Conservation (phyloP, 352 stramenopile species). For the Pythium phragmiticola region DNA sequence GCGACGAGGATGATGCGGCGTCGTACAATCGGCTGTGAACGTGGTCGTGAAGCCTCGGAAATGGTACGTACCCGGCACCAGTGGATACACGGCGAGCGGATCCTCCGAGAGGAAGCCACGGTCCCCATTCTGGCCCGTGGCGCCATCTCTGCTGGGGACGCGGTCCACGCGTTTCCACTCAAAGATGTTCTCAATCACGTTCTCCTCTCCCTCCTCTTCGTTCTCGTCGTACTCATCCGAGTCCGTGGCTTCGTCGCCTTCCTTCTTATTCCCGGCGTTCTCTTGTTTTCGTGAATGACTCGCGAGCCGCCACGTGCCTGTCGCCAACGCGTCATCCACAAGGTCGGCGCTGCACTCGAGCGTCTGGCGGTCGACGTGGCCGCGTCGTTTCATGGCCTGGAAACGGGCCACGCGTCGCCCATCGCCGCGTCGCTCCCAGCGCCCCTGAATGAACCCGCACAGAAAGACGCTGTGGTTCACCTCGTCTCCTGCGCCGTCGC, state of each 20-base stretch:
- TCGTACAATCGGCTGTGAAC: slow-evolving; percentile 18
- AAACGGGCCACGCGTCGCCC: slow-evolving; percentile 34
- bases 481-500: background rate
- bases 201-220: background rate
- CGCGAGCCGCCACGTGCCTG: slow-evolving; percentile 14
- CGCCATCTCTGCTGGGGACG: background rate
- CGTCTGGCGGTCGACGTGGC: slow-evolving; percentile 43
- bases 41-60: slow-evolving; percentile 62
- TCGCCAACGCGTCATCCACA: slow-evolving; percentile 13
- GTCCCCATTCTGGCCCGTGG: background rate
- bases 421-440: slow-evolving; percentile 20
- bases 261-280: background rate
- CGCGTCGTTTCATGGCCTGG: slow-evolving; percentile 34
- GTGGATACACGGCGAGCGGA: slow-evolving; percentile 39
- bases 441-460: slow-evolving; percentile 18
- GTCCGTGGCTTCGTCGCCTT: slow-evolving; percentile 10
- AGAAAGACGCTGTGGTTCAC: slow-evolving; percentile 1
- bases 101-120: background rate
- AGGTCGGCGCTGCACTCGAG: slow-evolving; percentile 48
- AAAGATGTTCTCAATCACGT: slow-evolving; percentile 24
- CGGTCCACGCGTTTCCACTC: slow-evolving; percentile 14
- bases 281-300: slow-evolving; percentile 17
- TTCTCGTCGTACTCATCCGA: background rate
- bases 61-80: slow-evolving; percentile 58
- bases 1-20: background rate